phyloP scores from a whole-genome alignment of 176 grass and related monocot genomes.

The Triticum timopheevii region DNA sequence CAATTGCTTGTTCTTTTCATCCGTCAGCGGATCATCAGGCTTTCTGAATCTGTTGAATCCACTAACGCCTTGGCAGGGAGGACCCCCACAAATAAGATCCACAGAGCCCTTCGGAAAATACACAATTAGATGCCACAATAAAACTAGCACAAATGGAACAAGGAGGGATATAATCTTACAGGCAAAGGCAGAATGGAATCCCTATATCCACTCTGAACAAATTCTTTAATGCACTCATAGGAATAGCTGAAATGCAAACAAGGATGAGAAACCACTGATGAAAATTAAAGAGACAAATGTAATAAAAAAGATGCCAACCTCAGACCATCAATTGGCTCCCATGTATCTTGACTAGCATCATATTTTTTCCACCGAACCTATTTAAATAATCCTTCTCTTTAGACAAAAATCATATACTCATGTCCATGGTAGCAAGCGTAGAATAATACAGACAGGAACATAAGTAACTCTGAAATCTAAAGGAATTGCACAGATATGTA shows the following conservation, averaged over 20 bases:
- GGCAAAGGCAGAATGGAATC: background rate
- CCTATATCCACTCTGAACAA: background rate
- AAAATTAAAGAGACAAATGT: background rate
- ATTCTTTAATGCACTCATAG: background rate
- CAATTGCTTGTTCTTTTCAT: constrained; percentile 61
- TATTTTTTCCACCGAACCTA: constrained; percentile 69
- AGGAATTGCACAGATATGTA: background rate
- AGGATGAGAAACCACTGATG: background rate
- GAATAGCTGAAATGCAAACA: constrained; percentile 41
- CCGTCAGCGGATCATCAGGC: constrained; percentile 29
- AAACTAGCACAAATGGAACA: background rate
- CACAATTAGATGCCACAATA: background rate
- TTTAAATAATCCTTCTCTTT: background rate
- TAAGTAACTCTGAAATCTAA: background rate
- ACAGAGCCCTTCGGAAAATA: background rate
- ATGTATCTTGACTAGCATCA: constrained; percentile 51
- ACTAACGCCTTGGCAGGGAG: background rate
- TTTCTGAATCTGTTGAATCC: constrained; percentile 61
- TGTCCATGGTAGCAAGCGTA: background rate
- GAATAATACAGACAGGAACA: background rate
- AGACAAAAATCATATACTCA: background rate
- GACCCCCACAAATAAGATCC: background rate
- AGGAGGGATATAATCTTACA: background rate
- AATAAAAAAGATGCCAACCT: constrained; percentile 32
- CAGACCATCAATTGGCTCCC: constrained; percentile 62